Percentiles rank a stretch among this genome's conserved stretches.
Evolutionary conservation across 2,329 filamentous ascomycete genomes (phyloP).

Genomic region (Lachnellula arida): DNA sequence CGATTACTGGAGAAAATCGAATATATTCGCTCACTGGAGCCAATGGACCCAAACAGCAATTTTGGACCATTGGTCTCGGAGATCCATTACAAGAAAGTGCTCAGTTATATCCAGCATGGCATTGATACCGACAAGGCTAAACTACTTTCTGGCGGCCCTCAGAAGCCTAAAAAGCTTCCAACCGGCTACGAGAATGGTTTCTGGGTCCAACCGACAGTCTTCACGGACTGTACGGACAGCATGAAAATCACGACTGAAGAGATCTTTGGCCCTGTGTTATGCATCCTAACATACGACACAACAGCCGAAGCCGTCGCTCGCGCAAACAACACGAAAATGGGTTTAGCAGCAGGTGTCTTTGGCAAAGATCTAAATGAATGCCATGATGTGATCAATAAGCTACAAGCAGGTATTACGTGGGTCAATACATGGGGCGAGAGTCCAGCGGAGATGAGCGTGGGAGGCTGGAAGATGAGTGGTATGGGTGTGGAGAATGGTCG

Average conservation of each 20-base stretch:
- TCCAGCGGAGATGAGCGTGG: conserved; percentile 87
- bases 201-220: conserved; percentile 81
- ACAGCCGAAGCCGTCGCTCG: conserved; percentile 65
- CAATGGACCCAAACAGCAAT: conserved; percentile 70
- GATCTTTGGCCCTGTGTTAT: conserved; percentile 87
- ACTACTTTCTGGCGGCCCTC: conserved; percentile 66
- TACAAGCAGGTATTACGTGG: conserved; percentile 87
- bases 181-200: conserved; percentile 54
- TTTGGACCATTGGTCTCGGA: conserved; percentile 78
- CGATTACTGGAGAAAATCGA: conserved; percentile 65
- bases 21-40: conserved; percentile 65
- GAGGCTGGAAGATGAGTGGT: conserved; percentile 88
- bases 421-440: conserved; percentile 92
- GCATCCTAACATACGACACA: conserved; percentile 67
- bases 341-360: conserved; percentile 80
- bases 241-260: conserved; percentile 81
- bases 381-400: conserved; percentile 63
- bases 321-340: conserved; percentile 73
- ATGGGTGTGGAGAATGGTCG: conserved; percentile 83
- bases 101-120: conserved; percentile 71
- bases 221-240: conserved; percentile 76
- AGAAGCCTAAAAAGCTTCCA: conserved; percentile 41
- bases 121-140: conserved; percentile 68
- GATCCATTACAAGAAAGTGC: conserved; percentile 71
- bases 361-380: conserved; percentile 69